Conservation (phyloP, 2,329 filamentous ascomycete species). For the Geosmithia flava region DNA sequence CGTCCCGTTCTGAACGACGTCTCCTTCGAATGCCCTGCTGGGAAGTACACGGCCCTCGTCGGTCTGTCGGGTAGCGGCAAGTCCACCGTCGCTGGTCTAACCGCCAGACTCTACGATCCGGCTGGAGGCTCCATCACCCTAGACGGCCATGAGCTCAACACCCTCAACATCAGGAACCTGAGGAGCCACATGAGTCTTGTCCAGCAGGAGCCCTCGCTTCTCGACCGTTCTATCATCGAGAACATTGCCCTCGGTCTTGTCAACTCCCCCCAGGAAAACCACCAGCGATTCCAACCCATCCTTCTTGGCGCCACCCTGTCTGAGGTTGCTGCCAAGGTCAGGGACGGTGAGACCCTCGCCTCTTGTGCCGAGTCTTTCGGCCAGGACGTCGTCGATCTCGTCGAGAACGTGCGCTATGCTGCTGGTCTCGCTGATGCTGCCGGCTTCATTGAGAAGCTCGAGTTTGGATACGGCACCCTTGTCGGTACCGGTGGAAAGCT, state of each 20-base stretch:
- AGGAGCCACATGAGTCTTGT: slow-evolving; percentile 29
- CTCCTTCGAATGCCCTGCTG: slow-evolving; percentile 32
- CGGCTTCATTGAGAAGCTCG: slow-evolving; percentile 38
- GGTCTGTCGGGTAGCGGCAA: slow-evolving; percentile 47
- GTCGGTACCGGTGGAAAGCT: slow-evolving; percentile 41
- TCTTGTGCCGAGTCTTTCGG: slow-evolving; percentile 29
- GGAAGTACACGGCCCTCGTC: slow-evolving; percentile 42
- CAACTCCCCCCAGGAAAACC: slow-evolving; percentile 25
- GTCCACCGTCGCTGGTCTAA: slow-evolving; percentile 40
- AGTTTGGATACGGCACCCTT: slow-evolving; percentile 38
- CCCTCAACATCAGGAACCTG: slow-evolving; percentile 31
- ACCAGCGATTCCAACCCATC: slow-evolving; percentile 25
- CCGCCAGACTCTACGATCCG: slow-evolving; percentile 46
- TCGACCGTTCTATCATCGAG: slow-evolving; percentile 33
- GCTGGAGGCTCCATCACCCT: slow-evolving; percentile 31
- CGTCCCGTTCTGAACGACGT: slow-evolving; percentile 27
- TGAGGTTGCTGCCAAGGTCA: slow-evolving; percentile 36
- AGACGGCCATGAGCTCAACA: slow-evolving; percentile 32
- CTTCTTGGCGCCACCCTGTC: slow-evolving; percentile 36
- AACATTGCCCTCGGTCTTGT: slow-evolving; percentile 39
- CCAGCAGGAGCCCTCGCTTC: slow-evolving; percentile 30
- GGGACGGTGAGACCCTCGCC: slow-evolving; percentile 34
- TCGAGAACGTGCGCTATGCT: slow-evolving; percentile 34
- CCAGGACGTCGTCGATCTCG: slow-evolving; percentile 33
- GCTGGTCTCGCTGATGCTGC: slow-evolving; percentile 46